Conservation (phyloP, 2,329 filamentous ascomycete species). For the Capronia americana region DNA sequence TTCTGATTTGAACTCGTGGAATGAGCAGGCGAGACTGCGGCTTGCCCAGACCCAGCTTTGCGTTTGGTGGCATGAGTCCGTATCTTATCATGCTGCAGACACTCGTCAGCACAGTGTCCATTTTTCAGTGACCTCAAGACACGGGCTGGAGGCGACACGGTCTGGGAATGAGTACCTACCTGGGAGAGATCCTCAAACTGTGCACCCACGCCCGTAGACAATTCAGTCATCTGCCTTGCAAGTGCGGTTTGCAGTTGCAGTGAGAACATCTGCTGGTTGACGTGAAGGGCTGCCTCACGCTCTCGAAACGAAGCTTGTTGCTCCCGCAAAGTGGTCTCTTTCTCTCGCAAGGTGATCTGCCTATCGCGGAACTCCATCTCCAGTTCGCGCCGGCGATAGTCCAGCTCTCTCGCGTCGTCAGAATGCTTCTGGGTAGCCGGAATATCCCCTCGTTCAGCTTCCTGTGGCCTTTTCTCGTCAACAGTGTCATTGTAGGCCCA, state of each 20-base stretch:
- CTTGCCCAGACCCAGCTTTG: slow-evolving; percentile 27
- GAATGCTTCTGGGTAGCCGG: slow-evolving; percentile 1
- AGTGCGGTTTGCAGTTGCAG: slow-evolving; percentile 32
- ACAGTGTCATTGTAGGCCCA: slow-evolving; percentile 20
- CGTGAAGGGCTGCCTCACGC: slow-evolving; percentile 28
- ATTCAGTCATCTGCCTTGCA: slow-evolving; percentile 26
- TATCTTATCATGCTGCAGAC: slow-evolving; percentile 17
- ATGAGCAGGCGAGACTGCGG: slow-evolving; percentile 21
- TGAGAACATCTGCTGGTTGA: slow-evolving; percentile 32
- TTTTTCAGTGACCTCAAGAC: neutral
- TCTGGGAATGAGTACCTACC: slow-evolving; percentile 16
- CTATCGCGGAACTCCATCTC: slow-evolving; percentile 34
- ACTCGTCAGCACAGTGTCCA: slow-evolving; percentile 6
- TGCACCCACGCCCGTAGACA: slow-evolving; percentile 30
- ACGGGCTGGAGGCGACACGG: neutral
- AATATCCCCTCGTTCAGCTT: neutral
- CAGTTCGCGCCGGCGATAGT: slow-evolving; percentile 32
- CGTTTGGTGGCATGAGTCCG: slow-evolving; percentile 35
- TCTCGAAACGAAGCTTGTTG: slow-evolving; percentile 34
- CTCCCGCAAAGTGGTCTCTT: slow-evolving; percentile 34
- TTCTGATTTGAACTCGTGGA: slow-evolving; percentile 22
- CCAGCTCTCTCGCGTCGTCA: slow-evolving; percentile 28
- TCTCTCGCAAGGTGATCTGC: slow-evolving; percentile 34
- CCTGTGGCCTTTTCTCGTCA: slow-evolving; percentile 9
- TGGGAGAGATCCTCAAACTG: slow-evolving; percentile 30